Evolutionary conservation across 768 basidiomycete species (phyloP), one percentile per base, ranked within the genome.

Genomic region (Tylopilus plumbeoviolaceoides): DNA sequence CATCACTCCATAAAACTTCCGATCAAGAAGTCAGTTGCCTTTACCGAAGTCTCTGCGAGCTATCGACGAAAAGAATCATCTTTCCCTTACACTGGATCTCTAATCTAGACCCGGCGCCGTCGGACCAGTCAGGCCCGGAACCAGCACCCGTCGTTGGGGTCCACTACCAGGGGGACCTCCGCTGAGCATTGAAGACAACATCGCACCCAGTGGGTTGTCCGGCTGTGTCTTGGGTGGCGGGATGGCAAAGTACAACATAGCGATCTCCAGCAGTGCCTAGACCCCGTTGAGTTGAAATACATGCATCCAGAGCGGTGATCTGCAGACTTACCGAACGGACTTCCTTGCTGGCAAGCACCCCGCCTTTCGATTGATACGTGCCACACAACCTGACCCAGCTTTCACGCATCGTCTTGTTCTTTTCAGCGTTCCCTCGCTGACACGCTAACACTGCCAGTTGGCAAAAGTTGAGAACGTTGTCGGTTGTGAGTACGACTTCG

Each of bases 401-500:
- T 70, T 87, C 90, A 47, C 86, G 78, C 75, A 80, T 83, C 27
- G 77, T 76, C 66, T 85, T 86, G 62, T 84, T 91, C 62, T 83
- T 83, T 17, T 90, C 85, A 4, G 88, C 89, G 51, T 89, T 83
- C 5, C 85, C 86, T 21, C 91, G 82, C 65, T 98, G 95, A 58
- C 90, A 91, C n/a, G 87, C 87, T 48, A 87, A 67, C 11, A 98
- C 81, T 0, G 89, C 91, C 49, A 98, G 80, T 63, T 99, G 97
- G 2, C 87, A 76, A 69, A 95, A 98, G 65, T 97, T 99, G 54
- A 97, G 74, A 7, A 84, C 74, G 0, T 81, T 72, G 57, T 95
- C 89, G 25, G 79, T 80, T 5, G 91, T 94, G 50, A 92, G 74
- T 14, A 80, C 67, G 4, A 97, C 76, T 62, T 94, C 89, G 51